Percentiles rank a stretch among this genome's conserved stretches.
Conservation (phyloP, 2,329 filamentous ascomycete species). For the Nigrospora oryzae region DNA sequence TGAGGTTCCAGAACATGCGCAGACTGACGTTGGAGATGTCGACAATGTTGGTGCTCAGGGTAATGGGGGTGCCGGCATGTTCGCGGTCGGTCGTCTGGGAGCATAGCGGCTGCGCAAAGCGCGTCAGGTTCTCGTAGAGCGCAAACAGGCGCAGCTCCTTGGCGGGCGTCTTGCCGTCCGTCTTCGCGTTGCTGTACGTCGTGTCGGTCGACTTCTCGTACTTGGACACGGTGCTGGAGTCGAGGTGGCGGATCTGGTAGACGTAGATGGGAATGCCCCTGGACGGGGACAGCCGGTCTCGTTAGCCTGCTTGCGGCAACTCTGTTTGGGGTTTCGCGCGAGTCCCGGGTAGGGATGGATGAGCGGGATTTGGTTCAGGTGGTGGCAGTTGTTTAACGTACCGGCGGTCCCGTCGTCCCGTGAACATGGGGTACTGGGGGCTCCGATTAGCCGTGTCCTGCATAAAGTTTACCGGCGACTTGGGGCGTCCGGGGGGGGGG, state of each 20-base stretch:
- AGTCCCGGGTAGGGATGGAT: no score
- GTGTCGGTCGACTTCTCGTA: constrained; percentile 60
- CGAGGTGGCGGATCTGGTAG: constrained; percentile 77
- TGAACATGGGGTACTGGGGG: constrained; percentile 87
- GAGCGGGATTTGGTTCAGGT: no score
- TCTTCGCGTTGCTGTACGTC: constrained; percentile 48
- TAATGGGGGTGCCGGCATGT: constrained; percentile 74
- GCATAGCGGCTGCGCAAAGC: constrained; percentile 80
- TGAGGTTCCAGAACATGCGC: constrained; percentile 94
- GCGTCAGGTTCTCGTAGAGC: constrained; percentile 84
- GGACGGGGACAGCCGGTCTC: not conserved
- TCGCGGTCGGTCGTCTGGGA: constrained; percentile 66
- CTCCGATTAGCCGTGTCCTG: constrained; percentile 5
- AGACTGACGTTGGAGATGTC: constrained; percentile 82
- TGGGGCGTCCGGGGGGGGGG: not conserved
- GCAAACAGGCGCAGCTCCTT: constrained; percentile 83
- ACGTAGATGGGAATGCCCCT: constrained; percentile 89
- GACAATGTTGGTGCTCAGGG: constrained; percentile 89
- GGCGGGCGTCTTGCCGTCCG: constrained; percentile 58
- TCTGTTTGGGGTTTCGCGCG: no score
- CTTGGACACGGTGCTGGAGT: constrained; percentile 69
- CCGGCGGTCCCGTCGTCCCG: constrained; percentile 72
- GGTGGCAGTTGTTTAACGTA: constrained; percentile 7
- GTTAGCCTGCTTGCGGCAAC: no score
- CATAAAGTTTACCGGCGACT: constrained; percentile 5